Percentiles rank a stretch among this genome's conserved stretches.
These are phyloP conservation scores for Tilletia walkeri DNA, from an alignment of 1,284 basidiomycete species.

Conservation along the genomic window DNA sequence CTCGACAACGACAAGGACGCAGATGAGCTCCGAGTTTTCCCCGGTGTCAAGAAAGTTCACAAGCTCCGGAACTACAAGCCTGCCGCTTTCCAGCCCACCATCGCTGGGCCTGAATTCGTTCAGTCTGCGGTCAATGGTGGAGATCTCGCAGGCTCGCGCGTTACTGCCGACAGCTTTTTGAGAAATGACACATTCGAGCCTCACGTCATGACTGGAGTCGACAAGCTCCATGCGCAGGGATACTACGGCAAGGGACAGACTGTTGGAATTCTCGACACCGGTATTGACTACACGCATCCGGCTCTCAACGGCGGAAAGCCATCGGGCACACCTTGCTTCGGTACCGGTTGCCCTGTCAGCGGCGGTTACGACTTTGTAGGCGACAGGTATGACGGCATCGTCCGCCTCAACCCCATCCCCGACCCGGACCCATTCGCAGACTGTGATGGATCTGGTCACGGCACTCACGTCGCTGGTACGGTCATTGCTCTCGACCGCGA, in stretches of 20 bases:
- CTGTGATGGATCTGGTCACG: slow-evolving; percentile 48
- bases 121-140: slow-evolving; percentile 27
- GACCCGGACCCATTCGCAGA: slow-evolving; percentile 57
- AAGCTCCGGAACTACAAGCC: slow-evolving; percentile 30
- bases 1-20: slow-evolving; percentile 38
- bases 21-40: slow-evolving; percentile 28
- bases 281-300: slow-evolving; percentile 66
- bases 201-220: slow-evolving; percentile 56
- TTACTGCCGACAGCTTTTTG: background rate
- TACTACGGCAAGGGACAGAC: slow-evolving; percentile 62
- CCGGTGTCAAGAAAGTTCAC: slow-evolving; percentile 34
- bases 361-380: slow-evolving; percentile 45
- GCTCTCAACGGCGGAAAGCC: slow-evolving; percentile 60
- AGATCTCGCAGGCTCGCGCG: slow-evolving; percentile 16
- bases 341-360: slow-evolving; percentile 34
- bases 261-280: slow-evolving; percentile 62
- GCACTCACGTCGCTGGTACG: slow-evolving; percentile 68
- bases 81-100: slow-evolving; percentile 34
- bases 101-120: slow-evolving; percentile 33
- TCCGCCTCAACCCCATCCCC: slow-evolving; percentile 50
- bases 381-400: slow-evolving; percentile 55
- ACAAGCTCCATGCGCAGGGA: slow-evolving; percentile 62
- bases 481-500: slow-evolving; percentile 63
- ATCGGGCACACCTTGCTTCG: slow-evolving; percentile 37
- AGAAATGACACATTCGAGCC: slow-evolving; percentile 36